phyloP scores from a whole-genome alignment of 2,329 filamentous ascomycete species.

The Talaromyces atroroseus region DNA sequence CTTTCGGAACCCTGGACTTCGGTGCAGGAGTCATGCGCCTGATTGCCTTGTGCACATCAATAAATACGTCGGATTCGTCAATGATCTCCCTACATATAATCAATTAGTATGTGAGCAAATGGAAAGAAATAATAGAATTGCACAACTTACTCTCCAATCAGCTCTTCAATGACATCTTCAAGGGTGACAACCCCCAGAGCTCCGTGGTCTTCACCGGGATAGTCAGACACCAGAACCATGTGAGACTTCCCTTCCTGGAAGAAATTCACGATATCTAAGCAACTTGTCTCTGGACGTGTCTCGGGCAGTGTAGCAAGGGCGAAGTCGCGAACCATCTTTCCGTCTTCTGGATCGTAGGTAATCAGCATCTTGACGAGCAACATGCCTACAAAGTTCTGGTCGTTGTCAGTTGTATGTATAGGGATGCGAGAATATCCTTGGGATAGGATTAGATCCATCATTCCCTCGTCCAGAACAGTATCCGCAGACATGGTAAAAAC shows the following conservation, averaged over 20 bases:
- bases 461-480: conserved; percentile 83
- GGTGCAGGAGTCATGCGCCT: conserved; percentile 81
- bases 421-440: conserved; percentile 95
- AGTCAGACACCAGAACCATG: conserved; percentile 93
- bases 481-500: conserved; percentile 97
- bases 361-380: conserved; percentile 97
- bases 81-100: conserved; percentile 72
- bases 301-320: conserved; percentile 90
- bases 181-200: conserved; percentile 90
- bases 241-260: conserved; percentile 99
- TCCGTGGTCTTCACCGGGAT: conserved; percentile 82
- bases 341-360: conserved; percentile 95
- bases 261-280: conserved; percentile 97
- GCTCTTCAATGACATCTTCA: conserved; percentile 96
- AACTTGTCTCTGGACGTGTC: conserved; percentile 91
- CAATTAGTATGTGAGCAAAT: conserved; percentile 18
- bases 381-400: conserved; percentile 92
- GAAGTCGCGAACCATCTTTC: conserved; percentile 80
- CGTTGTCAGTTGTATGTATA: conserved; percentile 79
- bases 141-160: conserved; percentile 83
- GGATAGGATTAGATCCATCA: conserved; percentile 88
- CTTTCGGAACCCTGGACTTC: conserved; percentile 62
- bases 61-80: conserved; percentile 96
- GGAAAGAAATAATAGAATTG: neutral
- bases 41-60: conserved; percentile 97